Evolutionary conservation across 129 eudicot species (phyloP), one percentile per base, ranked within the genome.

Genomic region (Pseudognaphalium luteoalbum): DNA sequence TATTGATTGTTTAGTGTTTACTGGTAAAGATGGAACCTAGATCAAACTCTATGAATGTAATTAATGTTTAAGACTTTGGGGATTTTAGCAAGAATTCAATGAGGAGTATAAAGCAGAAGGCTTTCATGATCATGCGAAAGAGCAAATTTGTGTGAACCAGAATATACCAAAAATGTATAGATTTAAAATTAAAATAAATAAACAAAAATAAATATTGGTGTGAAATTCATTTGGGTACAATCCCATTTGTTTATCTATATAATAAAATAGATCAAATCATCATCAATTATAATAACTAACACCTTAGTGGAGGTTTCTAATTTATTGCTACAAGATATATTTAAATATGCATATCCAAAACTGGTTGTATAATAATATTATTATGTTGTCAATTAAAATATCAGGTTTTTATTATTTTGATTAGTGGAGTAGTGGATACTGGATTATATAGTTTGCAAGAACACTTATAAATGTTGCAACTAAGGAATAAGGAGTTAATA

Each of bases 61-160:
- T 71, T 29, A 16, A 21, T 37, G 59, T 73, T 69, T 5, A 44
- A 44, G 52, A 44, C 17, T 3, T 63, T 72, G 69, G 68, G 65
- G 66, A 25, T 2, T 72, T 50, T 51, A 10, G 72, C 35, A 64
- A 61, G 76, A 70, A 42, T 34, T 28, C 58, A 52, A 42, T 16
- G 68, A 37, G 59, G 70, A 59, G 39, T 51, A 44, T 12, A 32
- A 32, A 34, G 74, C 17, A 41, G 39, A 78, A 32, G 33, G 6
- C 10, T 78, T 78, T 61, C 12, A 56, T 7, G 56, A 54, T 8
- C 47, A 39, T 1, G 47, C 9, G 12, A 39, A 12, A 0, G 2
- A 8, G 47, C 28, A 17, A 25, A 44, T 44, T 44, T 44, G 52
- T 44, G 52, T 44, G 52, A 80, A 86, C 87, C 89, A 76, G 68